Evolutionary conservation across 1,139 yeast genomes (phyloP).

Genomic region (Tardiomyces depauwii): DNA sequence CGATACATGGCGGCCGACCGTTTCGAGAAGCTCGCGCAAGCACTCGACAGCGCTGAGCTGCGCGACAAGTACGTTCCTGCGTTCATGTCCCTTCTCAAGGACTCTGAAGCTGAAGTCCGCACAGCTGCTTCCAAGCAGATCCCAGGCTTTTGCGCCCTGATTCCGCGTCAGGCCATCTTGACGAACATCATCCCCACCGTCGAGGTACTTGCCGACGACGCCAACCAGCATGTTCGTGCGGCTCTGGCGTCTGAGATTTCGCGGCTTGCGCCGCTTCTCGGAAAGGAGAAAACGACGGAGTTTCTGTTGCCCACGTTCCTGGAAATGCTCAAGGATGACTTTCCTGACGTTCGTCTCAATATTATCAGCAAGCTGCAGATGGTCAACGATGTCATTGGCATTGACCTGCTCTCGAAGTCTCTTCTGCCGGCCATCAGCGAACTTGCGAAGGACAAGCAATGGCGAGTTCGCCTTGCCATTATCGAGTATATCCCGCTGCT

Average conservation of each 20-base stretch:
- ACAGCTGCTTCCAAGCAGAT: constrained; percentile 89
- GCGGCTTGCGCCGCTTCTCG: constrained; percentile 75
- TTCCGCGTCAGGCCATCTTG: constrained; percentile 39
- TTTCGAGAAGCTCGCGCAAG: constrained; percentile 61
- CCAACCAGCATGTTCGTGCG: constrained; percentile 86
- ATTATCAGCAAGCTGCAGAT: constrained; percentile 85
- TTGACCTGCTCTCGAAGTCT: constrained; percentile 73
- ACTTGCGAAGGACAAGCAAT: constrained; percentile 89
- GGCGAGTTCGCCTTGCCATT: constrained; percentile 97
- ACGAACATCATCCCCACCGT: constrained; percentile 74
- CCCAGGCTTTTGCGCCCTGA: constrained; percentile 53
- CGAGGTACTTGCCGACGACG: constrained; percentile 76
- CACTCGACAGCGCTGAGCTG: constrained; percentile 44
- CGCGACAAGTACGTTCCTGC: constrained; percentile 54
- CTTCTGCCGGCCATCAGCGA: constrained; percentile 93
- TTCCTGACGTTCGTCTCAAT: constrained; percentile 90
- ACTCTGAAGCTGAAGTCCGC: constrained; percentile 93
- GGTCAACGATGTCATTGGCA: constrained; percentile 91
- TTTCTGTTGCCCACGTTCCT: constrained; percentile 78
- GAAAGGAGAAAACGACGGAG: constrained; percentile 76
- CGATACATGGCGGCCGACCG: constrained; percentile 95
- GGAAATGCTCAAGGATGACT: constrained; percentile 92
- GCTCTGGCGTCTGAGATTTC: constrained; percentile 86
- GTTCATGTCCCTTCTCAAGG: constrained; percentile 71
- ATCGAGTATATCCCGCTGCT: constrained; percentile 92